These are phyloP conservation scores for Solanum ahanhuiri DNA, from an alignment of 257 asterid genomes.

Conservation along the genomic window DNA sequence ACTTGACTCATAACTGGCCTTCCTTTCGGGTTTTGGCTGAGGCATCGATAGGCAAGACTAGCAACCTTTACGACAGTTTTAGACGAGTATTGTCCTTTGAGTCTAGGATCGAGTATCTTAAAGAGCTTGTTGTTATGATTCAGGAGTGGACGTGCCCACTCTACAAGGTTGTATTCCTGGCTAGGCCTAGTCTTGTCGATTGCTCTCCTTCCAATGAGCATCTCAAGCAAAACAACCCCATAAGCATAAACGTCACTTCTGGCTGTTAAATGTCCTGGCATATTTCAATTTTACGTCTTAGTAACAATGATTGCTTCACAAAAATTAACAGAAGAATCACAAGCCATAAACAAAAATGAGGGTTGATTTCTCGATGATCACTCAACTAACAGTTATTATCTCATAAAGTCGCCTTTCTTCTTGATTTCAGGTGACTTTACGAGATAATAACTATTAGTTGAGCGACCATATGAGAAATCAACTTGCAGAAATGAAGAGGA, in stretches of 20 bases:
- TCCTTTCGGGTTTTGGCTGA: slow-evolving; percentile 86
- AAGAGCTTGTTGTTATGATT: slow-evolving; percentile 59
- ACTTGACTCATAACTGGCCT: slow-evolving; percentile 87
- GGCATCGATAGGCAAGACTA: slow-evolving; percentile 72
- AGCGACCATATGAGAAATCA: background rate
- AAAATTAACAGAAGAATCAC: background rate
- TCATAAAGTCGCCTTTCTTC: background rate
- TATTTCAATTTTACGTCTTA: background rate
- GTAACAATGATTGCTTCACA: background rate
- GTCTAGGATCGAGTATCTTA: slow-evolving; percentile 71
- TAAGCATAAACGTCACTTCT: slow-evolving; percentile 84
- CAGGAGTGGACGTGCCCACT: slow-evolving; percentile 84
- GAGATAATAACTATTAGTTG: background rate
- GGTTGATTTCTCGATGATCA: background rate
- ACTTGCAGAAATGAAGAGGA: background rate
- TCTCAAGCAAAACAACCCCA: slow-evolving; percentile 88
- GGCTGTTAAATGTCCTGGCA: slow-evolving; percentile 72
- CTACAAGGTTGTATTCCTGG: slow-evolving; percentile 84
- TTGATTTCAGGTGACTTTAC: background rate
- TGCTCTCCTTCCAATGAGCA: slow-evolving; percentile 79
- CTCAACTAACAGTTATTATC: no score
- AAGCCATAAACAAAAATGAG: background rate
- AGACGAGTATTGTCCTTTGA: slow-evolving; percentile 73
- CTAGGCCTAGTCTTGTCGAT: slow-evolving; percentile 90
- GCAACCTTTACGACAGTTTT: slow-evolving; percentile 62